phyloP scores from a whole-genome alignment of 148 eudicot genomes.

The Oxyria digyna region DNA sequence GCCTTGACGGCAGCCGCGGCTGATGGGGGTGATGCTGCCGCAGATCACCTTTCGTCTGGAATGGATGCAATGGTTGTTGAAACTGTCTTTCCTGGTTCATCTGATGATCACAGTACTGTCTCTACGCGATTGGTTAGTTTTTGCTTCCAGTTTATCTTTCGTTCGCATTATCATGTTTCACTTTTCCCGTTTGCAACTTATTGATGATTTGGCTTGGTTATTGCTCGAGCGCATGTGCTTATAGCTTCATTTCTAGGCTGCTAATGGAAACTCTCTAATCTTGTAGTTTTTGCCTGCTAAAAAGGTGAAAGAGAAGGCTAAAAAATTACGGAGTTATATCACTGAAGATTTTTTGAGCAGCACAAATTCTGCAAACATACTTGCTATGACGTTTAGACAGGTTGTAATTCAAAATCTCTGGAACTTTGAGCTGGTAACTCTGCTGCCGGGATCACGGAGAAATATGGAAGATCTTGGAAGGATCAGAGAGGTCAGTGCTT shows the following conservation, averaged over 20 bases:
- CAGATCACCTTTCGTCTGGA: constrained; percentile 42
- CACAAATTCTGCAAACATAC: constrained; percentile 42
- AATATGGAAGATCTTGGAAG: constrained; percentile 63
- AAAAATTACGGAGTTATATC: constrained; percentile 37
- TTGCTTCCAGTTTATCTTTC: background rate
- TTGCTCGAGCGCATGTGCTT: background rate
- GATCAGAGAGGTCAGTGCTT: constrained; percentile 59
- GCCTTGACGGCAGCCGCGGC: constrained; percentile 86
- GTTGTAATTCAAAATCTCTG: constrained; percentile 63
- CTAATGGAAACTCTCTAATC: background rate
- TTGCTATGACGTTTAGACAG: constrained; percentile 96
- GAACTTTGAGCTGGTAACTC: constrained; percentile 56
- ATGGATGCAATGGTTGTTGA: constrained; percentile 62
- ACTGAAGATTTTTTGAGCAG: constrained; percentile 37
- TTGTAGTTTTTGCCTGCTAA: constrained; percentile 76
- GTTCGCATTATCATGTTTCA: background rate
- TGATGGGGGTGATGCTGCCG: constrained; percentile 77
- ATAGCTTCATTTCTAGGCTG: background rate
- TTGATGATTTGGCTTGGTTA: background rate
- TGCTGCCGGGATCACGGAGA: constrained; percentile 68
- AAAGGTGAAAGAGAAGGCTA: constrained; percentile 75
- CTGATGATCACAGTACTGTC: constrained; percentile 51
- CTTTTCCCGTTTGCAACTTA: background rate
- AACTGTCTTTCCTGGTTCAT: constrained; percentile 53
- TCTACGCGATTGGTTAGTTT: constrained; percentile 67